phyloP scores from a whole-genome alignment of 768 basidiomycete species.

The Sistotremastrum suecicum region DNA sequence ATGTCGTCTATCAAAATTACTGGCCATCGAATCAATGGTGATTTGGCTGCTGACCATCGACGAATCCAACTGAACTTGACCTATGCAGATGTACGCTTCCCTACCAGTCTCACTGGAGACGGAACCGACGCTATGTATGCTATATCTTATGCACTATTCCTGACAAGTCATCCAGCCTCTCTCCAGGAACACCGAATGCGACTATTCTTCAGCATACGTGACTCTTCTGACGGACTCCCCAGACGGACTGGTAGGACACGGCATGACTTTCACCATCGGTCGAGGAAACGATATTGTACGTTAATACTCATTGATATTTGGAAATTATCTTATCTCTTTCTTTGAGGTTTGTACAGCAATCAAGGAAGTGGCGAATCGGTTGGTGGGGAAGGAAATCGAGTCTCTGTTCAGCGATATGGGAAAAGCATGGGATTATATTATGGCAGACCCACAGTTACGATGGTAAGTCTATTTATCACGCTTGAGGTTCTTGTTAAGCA shows the following conservation, averaged over 20 bases:
- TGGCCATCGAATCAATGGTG: too few relatives aligned
- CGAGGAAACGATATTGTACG: conserved; percentile 85
- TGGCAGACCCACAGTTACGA: conserved; percentile 79
- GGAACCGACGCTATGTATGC: conserved; percentile 85
- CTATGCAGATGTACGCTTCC: conserved; percentile 71
- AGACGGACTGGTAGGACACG: conserved; percentile 63
- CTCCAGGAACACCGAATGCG: conserved; percentile 85
- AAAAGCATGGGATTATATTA: conserved; percentile 74
- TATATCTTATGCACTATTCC: neutral
- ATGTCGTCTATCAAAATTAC: too few relatives aligned
- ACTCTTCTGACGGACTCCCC: conserved; percentile 56
- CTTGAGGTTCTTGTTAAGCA: neutral
- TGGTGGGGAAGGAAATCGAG: conserved; percentile 72
- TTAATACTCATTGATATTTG: neutral
- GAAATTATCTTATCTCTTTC: conserved; percentile 8
- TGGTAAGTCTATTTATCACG: conserved; percentile 38
- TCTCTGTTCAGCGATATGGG: conserved; percentile 85
- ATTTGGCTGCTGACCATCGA: too few relatives aligned
- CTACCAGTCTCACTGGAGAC: conserved; percentile 82
- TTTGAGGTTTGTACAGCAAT: conserved; percentile 70
- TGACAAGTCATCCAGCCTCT: neutral
- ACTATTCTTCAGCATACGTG: conserved; percentile 91
- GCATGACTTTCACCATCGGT: conserved; percentile 91
- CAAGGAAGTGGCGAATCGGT: conserved; percentile 60
- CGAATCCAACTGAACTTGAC: too few relatives aligned